phyloP scores from a whole-genome alignment of 768 basidiomycete species.

The Russula dissimulans region DNA sequence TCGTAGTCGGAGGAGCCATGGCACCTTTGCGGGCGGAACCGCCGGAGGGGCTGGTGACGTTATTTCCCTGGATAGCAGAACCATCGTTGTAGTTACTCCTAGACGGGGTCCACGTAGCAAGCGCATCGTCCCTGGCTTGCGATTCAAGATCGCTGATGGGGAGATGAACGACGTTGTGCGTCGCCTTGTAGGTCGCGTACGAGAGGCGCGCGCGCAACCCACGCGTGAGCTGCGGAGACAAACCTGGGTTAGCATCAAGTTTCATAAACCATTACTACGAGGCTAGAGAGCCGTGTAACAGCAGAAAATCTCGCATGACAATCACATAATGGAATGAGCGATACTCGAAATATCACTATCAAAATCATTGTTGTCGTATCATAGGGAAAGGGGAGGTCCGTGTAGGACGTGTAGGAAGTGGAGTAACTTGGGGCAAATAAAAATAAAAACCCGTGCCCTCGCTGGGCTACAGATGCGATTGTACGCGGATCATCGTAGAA shows the following conservation, averaged over 20 bases:
- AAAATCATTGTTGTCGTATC: neutral
- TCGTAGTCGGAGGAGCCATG: constrained; percentile 36
- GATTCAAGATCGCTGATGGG: constrained; percentile 66
- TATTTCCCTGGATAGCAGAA: constrained; percentile 41
- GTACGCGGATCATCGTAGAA: constrained; percentile 12
- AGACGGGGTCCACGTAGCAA: constrained; percentile 21
- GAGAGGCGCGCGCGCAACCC: constrained; percentile 71
- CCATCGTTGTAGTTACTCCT: constrained; percentile 41
- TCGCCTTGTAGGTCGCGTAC: constrained; percentile 79
- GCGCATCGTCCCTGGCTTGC: constrained; percentile 36
- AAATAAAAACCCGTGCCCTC: neutral
- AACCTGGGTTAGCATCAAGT: constrained; percentile 20
- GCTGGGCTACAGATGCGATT: neutral
- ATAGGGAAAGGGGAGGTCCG: neutral
- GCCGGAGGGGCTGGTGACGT: constrained; percentile 26
- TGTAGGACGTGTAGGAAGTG: neutral
- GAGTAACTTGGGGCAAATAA: neutral
- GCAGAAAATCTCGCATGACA: neutral
- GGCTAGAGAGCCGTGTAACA: neutral
- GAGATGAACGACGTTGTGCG: constrained; percentile 57
- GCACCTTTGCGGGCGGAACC: constrained; percentile 28
- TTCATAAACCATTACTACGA: neutral
- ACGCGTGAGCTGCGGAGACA: constrained; percentile 57
- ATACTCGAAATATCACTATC: neutral
- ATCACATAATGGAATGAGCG: neutral